Base-by-base conservation (phyloP, 2,329 filamentous ascomycete genomes). In the Cytospora chrysosperma region DNA sequence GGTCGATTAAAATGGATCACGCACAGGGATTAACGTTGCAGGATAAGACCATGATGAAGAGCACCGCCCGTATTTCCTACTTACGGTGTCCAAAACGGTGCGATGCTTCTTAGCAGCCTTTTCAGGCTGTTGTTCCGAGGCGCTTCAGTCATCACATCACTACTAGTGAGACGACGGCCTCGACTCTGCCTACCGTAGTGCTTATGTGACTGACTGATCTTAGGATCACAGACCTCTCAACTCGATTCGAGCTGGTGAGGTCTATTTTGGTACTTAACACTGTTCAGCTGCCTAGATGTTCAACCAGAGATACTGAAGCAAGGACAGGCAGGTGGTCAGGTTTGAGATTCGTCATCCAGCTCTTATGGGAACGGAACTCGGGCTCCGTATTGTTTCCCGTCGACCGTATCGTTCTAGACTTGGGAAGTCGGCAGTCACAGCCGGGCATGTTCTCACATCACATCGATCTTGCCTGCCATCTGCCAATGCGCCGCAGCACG, bases 11-110 rank as follows among this genome's bases (percentile, higher is more conserved):
- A 53, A 55, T 61, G 59, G 59, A 61, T 50, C n/a, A 50, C 21
- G 4, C 19, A 17, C 59, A 61, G 27, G 59, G 59, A 61, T 55
- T 26, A 30, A 61, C 59, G 59, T 37, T 61, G 59, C 37, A 55
- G 51, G 19, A 21, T 17, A 2, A 12, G 28, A 27, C 28, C 19
- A 5, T 37, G 57, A 30, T 24, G 43, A 24, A 24, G n/a, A 47
- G 4, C n/a, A 13, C 21, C 9, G n/a, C 59, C 51, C 32, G 27
- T 55, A 34, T 34, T 34, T 2, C 32, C 32, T 55, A 30, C 5
- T 49, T 43, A 40, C 24, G 4, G 21, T 34, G 30, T 32, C 30
- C 4, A 37, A 37, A 37, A 37, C 34, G 34, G 34, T 37, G 34
- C 34, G 1, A 37, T 15, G 13, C 4, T 37, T 37, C 15, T 32